Conservation (phyloP, 176 grass and related monocot species). For the Otatea glauca region DNA sequence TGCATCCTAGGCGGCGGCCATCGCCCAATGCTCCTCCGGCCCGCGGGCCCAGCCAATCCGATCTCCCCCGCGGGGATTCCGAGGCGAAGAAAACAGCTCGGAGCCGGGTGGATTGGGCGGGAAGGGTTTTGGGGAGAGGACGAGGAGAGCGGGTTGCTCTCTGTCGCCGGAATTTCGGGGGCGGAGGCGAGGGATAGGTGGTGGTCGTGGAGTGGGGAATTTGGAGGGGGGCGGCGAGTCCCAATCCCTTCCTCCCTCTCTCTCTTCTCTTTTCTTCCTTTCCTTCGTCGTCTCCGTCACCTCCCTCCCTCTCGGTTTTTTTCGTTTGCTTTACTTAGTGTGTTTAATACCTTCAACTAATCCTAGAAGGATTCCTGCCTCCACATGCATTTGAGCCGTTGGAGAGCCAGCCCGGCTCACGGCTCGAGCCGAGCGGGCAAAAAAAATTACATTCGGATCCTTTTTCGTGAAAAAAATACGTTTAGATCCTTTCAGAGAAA, state of each 20-base stretch:
- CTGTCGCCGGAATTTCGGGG: neutral
- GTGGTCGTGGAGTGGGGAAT: slow-evolving; percentile 42
- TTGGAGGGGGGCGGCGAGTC: slow-evolving; percentile 51
- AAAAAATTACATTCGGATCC: too few relatives aligned
- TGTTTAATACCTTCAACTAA: too few relatives aligned
- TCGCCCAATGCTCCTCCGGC: slow-evolving; percentile 52
- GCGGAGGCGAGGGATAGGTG: neutral
- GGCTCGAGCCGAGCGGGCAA: too few relatives aligned
- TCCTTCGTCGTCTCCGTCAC: slow-evolving; percentile 53
- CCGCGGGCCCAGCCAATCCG: slow-evolving; percentile 40
- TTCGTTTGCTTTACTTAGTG: too few relatives aligned
- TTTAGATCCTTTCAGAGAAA: too few relatives aligned
- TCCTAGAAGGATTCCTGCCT: too few relatives aligned
- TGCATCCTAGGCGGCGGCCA: slow-evolving; percentile 55
- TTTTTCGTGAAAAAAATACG: too few relatives aligned
- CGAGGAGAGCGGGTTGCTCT: neutral
- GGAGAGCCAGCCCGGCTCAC: too few relatives aligned
- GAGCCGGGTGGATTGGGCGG: slow-evolving; percentile 35
- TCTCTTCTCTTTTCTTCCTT: slow-evolving; percentile 44
- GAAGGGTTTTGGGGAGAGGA: slow-evolving; percentile 27
- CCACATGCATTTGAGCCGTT: too few relatives aligned
- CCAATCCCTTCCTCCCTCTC: slow-evolving; percentile 47
- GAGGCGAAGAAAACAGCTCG: slow-evolving; percentile 31
- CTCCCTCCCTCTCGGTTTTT: neutral
- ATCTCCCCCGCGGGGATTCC: slow-evolving; percentile 21